Evolutionary conservation across 2,329 filamentous ascomycete genomes (phyloP), one percentile per base, ranked within the genome.

Genomic region (Colletotrichum sp.): DNA sequence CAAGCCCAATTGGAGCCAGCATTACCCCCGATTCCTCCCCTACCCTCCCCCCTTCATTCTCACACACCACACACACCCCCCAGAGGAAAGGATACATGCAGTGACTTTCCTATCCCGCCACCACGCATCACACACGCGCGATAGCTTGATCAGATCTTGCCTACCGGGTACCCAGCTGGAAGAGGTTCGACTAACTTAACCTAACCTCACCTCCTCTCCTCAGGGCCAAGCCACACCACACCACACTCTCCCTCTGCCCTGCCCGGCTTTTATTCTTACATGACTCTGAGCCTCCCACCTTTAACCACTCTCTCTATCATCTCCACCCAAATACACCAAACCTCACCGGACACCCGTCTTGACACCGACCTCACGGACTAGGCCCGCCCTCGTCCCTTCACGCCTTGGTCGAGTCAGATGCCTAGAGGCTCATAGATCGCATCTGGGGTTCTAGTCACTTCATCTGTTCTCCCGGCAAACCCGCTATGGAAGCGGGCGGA

Each of bases 401-500:
- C 36, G 56, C 56, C 14, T 65, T 56, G 26, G 55, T 38, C 68
- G 74, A 76, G 72, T 78, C 77, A 78, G 77, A 79, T 77, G 75
- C 78, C 75, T 52, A 74, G 61, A 74, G 76, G 61, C 70, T 73
- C 69, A 67, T 67, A 71, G 65, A 77, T 76, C 56, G 69, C 71
- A 74, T 73, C 74, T 75, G 77, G 77, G 79, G 77, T 79, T 75
- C 67, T 77, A 76, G 74, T 75, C 73, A 75, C 71, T 71, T 75
- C 75, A 64, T 76, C 73, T 65, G 72, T 74, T 76, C 69, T 77
- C 65, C 61, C 75, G 69, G 64, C 69, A 74, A 76, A 77, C 80
- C 83, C 82, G 84, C 81, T 81, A 86, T 86, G 84, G 84, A 85
- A 84, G 82, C 81, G 80, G 82, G 83, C 76, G 84, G 84, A 71